Conservation (phyloP, 768 basidiomycete species). For the Xerocomellus amylosporus region DNA sequence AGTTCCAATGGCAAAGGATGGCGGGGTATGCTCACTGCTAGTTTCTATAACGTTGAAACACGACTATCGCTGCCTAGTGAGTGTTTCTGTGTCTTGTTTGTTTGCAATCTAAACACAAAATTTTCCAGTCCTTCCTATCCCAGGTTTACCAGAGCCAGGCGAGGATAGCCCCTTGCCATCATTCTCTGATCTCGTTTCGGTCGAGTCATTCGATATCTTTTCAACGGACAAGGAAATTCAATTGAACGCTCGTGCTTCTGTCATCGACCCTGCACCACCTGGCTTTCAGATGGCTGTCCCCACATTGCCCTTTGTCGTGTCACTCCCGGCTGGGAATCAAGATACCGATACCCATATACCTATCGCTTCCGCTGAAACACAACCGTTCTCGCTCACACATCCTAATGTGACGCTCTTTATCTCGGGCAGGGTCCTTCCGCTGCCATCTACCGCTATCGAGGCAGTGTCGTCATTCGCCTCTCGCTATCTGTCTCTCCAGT, state of each 20-base stretch:
- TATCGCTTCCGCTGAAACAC: conserved; percentile 53
- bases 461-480: conserved; percentile 61
- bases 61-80: conserved; percentile 52
- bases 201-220: conserved; percentile 53
- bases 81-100: conserved; percentile 22
- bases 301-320: conserved; percentile 59
- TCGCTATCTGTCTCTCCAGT: conserved; percentile 56
- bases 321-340: conserved; percentile 37
- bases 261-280: conserved; percentile 55
- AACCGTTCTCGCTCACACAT: conserved; percentile 58
- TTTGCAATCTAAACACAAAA: conserved; percentile 3
- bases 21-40: conserved; percentile 39
- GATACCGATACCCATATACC: conserved; percentile 37
- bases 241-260: conserved; percentile 52
- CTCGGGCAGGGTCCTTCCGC: conserved; percentile 54
- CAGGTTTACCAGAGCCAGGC: conserved; percentile 64
- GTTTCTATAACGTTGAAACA: conserved; percentile 45
- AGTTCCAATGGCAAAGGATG: conserved; percentile 42
- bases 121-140: conserved; percentile 56
- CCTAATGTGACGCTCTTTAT: conserved; percentile 65
- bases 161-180: conserved; percentile 49
- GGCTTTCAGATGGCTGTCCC: conserved; percentile 51
- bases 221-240: conserved; percentile 37
- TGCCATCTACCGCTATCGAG: conserved; percentile 39
- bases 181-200: conserved; percentile 55